A percentile compares a stretch with the other conserved stretches of the same genome.
phyloP scores from a whole-genome alignment of 495 filamentous ascomycete species.

The Neurospora sublineolata region DNA sequence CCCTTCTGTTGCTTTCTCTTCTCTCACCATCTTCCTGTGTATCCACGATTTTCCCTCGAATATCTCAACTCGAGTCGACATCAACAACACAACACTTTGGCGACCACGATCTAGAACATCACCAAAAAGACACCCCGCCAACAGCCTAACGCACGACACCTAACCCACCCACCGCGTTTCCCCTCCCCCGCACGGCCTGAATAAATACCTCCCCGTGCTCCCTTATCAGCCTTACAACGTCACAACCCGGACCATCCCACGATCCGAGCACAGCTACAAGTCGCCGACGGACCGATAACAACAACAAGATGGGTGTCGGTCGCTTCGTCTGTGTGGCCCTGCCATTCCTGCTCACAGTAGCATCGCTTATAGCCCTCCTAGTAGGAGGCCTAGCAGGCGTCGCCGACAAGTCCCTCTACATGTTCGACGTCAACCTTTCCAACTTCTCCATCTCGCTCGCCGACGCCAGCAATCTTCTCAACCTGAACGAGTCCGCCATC shows the following conservation, averaged over 20 bases:
- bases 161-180: not conserved
- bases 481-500: not conserved
- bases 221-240: not conserved
- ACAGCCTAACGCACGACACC: not conserved
- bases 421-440: conserved; percentile 55
- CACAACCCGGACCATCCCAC: not conserved
- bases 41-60: not conserved
- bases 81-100: not conserved
- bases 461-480: conserved; percentile 11
- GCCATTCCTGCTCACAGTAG: conserved; percentile 66
- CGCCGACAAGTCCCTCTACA: conserved; percentile 55
- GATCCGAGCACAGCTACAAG: not conserved
- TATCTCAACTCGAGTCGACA: not conserved
- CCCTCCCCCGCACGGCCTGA: not conserved
- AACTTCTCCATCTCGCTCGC: conserved; percentile 32
- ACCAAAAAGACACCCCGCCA: not conserved
- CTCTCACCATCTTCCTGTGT: not conserved
- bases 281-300: not conserved
- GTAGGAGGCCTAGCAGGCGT: conserved; percentile 63
- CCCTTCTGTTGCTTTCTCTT: not conserved
- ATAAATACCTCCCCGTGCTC: not conserved
- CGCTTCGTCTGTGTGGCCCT: conserved; percentile 70
- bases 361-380: conserved; percentile 58
- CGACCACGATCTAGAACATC: not conserved
- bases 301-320: conserved; percentile 36